A percentile compares a stretch with the other conserved stretches of the same genome.
Evolutionary conservation across 2,329 filamentous ascomycete species (phyloP).

Genomic region (Paraphoma sp.): DNA sequence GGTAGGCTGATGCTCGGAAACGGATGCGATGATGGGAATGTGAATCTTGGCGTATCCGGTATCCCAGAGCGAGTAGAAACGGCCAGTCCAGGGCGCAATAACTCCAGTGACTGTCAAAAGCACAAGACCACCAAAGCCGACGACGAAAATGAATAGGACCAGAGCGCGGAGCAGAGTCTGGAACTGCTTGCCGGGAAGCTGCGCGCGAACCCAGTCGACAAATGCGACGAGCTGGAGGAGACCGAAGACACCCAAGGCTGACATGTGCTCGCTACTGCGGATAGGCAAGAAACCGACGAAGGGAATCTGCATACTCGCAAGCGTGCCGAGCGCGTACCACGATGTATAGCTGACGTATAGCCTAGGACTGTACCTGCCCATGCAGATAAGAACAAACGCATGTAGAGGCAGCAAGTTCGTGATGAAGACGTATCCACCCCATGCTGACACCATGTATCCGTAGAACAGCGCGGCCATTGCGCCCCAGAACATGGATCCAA

Average conservation of each 20-base stretch:
- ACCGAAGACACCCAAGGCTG: slow-evolving; percentile 92
- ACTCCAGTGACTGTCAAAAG: slow-evolving; percentile 84
- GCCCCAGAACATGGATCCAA: slow-evolving; percentile 96
- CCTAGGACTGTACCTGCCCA: slow-evolving; percentile 94
- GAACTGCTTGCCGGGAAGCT: slow-evolving; percentile 91
- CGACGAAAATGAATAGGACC: slow-evolving; percentile 74
- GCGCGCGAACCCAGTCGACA: slow-evolving; percentile 87
- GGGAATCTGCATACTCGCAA: slow-evolving; percentile 99
- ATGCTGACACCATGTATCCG: slow-evolving; percentile 99
- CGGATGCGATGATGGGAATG: slow-evolving; percentile 99
- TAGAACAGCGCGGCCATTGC: slow-evolving; percentile 95
- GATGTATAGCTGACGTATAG: slow-evolving; percentile 97
- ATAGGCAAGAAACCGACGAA: slow-evolving; percentile 98
- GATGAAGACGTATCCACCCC: slow-evolving; percentile 99
- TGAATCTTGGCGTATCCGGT: slow-evolving; percentile 99
- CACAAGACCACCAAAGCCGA: slow-evolving; percentile 79
- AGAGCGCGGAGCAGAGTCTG: slow-evolving; percentile 83
- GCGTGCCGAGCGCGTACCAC: slow-evolving; percentile 94
- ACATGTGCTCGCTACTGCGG: slow-evolving; percentile 98
- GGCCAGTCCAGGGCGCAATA: slow-evolving; percentile 96
- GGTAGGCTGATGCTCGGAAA: slow-evolving; percentile 98
- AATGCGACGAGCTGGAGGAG: slow-evolving; percentile 93
- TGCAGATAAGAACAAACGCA: slow-evolving; percentile 90
- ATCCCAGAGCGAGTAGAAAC: slow-evolving; percentile 99
- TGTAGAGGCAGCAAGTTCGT: slow-evolving; percentile 96